phyloP scores from a whole-genome alignment of 345 rosid species.

The Eucalyptus microcorys region DNA sequence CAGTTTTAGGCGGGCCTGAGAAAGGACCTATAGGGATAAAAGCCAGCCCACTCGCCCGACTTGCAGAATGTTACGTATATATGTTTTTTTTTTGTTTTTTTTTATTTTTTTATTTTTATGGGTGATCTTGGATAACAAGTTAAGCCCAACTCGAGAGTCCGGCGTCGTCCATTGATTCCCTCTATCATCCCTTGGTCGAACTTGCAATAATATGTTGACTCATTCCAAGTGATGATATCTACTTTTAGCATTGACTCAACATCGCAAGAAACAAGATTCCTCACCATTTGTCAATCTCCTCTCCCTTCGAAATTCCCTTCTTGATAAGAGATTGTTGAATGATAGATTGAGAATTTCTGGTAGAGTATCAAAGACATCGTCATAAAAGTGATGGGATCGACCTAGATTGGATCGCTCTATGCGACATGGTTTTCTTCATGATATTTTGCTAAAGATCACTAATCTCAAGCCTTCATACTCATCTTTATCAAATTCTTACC shows the following conservation, averaged over 20 bases:
- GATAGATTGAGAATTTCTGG: not conserved
- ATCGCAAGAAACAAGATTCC: not conserved
- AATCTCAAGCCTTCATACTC: not conserved
- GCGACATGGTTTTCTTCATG: not conserved
- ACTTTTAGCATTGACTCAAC: not conserved
- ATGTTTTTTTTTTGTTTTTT: not conserved
- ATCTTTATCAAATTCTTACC: not conserved
- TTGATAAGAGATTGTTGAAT: not conserved
- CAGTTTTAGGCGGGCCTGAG: not conserved
- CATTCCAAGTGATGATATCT: too few species aligned
- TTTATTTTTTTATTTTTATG: not conserved
- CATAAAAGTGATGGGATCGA: not conserved
- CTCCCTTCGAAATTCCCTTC: not conserved
- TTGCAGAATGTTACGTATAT: not conserved
- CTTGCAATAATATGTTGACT: not conserved
- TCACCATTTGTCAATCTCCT: not conserved
- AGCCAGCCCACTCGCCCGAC: not conserved
- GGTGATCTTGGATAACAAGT: not conserved
- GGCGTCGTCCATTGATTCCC: not conserved
- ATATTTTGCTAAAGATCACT: not conserved
- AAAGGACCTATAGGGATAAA: not conserved
- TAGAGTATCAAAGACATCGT: fast-evolving
- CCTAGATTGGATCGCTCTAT: not conserved
- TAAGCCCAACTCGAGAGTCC: not conserved
- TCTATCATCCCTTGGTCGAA: not conserved